Base-by-base conservation (phyloP, 2,329 filamentous ascomycete species). In the Sarocladium kiliense region DNA sequence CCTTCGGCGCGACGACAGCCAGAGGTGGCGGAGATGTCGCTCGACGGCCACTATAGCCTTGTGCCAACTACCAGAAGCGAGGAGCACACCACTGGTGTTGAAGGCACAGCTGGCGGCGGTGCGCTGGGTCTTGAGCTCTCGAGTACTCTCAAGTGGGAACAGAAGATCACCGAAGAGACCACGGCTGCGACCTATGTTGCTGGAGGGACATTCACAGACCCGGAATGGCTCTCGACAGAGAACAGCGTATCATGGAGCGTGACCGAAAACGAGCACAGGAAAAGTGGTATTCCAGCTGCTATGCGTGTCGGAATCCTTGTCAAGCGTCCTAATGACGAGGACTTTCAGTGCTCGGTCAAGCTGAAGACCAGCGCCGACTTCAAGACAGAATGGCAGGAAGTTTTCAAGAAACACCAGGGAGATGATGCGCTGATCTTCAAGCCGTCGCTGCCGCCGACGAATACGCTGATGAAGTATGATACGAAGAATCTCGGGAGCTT, bases 131-230 rank as follows among this genome's bases (percentile, higher is more conserved):
- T 53, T 11, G n/a, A 36, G 16, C 19, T 53, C 4, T 34, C 27
- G 3, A 14, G 21, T 10, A 53, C 49, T n/a, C n/a, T 53, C 12
- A 53, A 53, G 21, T 53, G 49, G 49, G 49, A 53, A 18, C 27
- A n/a, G 27, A 53, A 23, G 27, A 39, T 37, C 27, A 25, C 27
- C 4, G 11, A 53, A 18, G 49, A 53, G 19, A 23, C 30, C 16
- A 23, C 27, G 7, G 49, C 21, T 3, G 30, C 30, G 12, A 30
- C 49, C 3, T 21, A 19, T n/a, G 21, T 53, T 3, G 6, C 19
- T 4, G 49, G 49, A 7, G n/a, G 11, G 6, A 49, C 11, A 5
- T 49, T 30, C 44, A n/a, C 25, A 27, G 25, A 49, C 18, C 44
- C 44, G 14, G 10, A 19, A 4, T 16, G 11, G 11, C 12, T 36